phyloP scores from a whole-genome alignment of 192 early-diverging fungal species.

The Lobosporangium transversale region DNA sequence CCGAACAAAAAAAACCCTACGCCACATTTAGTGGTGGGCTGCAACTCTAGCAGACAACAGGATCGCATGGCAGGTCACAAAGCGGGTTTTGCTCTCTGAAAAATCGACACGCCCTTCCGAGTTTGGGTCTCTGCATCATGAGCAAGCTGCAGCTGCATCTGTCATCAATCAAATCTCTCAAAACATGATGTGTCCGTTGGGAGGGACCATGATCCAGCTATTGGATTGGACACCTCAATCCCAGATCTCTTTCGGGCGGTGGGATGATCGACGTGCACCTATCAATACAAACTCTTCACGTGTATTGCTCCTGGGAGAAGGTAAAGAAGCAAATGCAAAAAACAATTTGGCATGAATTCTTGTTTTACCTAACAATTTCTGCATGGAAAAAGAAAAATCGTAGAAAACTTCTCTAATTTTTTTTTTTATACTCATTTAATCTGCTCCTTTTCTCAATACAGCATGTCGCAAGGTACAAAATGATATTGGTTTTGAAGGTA shows the following conservation, averaged over 20 bases:
- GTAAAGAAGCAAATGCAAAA: conserved; percentile 7
- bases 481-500: neutral
- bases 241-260: conserved; percentile 33
- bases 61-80: conserved; percentile 47
- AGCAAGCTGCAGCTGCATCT: conserved; percentile 13
- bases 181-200: conserved; percentile 41
- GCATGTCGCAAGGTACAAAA: conserved; percentile 40
- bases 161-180: conserved; percentile 25
- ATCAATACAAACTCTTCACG: conserved; percentile 5
- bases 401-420: too few species aligned
- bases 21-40: conserved; percentile 36
- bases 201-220: conserved; percentile 39
- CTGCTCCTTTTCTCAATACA: conserved; percentile 3
- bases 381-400: too few species aligned
- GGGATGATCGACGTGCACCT: conserved; percentile 23
- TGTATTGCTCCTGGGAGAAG: conserved; percentile 37
- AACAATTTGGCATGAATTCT: neutral
- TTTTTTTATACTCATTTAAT: too few species aligned
- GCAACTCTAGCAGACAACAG: conserved; percentile 41
- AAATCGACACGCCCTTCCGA: conserved; percentile 18
- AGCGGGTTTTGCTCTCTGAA: conserved; percentile 26
- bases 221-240: conserved; percentile 23
- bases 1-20: neutral
- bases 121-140: conserved; percentile 7
- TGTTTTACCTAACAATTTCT: too few species aligned